Evolutionary conservation across 2,329 filamentous ascomycete species (phyloP).

Genomic region (Fusarium compactum): DNA sequence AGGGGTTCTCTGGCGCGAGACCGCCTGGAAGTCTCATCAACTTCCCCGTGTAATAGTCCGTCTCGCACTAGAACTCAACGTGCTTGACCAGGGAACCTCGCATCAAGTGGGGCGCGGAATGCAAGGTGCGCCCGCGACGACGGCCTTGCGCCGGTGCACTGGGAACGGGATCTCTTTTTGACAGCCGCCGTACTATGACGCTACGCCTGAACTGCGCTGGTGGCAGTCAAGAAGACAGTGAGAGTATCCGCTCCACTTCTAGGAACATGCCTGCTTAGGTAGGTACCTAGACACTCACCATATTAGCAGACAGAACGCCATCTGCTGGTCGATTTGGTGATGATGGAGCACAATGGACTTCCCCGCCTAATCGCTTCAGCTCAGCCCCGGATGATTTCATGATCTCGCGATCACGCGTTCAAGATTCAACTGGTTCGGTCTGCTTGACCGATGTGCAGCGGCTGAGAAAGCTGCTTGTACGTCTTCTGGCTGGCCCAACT

Average conservation of each 20-base stretch:
- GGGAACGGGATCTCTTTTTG: conserved; percentile 49
- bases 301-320: too few species aligned
- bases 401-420: conserved; percentile 32
- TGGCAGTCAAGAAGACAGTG: conserved; percentile 17
- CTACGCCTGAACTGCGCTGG: conserved; percentile 46
- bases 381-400: conserved; percentile 32
- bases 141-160: conserved; percentile 48
- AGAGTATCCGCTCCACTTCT: not conserved
- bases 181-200: conserved; percentile 45
- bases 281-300: not conserved
- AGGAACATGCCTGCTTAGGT: not conserved
- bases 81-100: conserved; percentile 42
- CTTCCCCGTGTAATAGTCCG: conserved; percentile 36
- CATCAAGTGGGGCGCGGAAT: conserved; percentile 45
- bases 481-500: conserved; percentile 11
- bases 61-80: conserved; percentile 31
- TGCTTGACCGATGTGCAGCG: conserved; percentile 16
- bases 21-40: conserved; percentile 33
- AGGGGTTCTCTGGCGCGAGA: conserved; percentile 34
- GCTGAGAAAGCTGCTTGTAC: conserved; percentile 7
- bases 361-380: conserved; percentile 32
- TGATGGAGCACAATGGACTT: conserved; percentile 32
- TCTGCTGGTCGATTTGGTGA: conserved; percentile 12
- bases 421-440: conserved; percentile 31
- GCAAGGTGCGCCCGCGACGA: conserved; percentile 40